A percentile compares a stretch with the other conserved stretches of the same genome.
These are phyloP conservation scores for Omphalotus olearius DNA, from an alignment of 1,284 basidiomycete species.

Conservation along the genomic window DNA sequence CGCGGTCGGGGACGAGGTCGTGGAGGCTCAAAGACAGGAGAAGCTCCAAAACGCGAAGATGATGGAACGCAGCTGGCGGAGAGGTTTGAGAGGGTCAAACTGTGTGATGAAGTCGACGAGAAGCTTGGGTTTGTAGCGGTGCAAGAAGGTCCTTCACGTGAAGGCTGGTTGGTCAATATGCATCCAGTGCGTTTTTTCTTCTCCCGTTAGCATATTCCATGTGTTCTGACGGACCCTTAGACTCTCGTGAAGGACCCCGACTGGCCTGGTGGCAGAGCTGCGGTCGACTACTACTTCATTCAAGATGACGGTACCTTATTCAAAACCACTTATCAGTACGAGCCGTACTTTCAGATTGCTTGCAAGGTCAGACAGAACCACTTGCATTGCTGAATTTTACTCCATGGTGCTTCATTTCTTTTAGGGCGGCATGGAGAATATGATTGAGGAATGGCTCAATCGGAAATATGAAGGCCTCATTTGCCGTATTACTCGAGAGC, in stretches of 20 bases:
- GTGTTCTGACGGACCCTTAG: conserved; percentile 30
- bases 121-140: conserved; percentile 85
- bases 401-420: not conserved
- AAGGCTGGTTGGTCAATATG: conserved; percentile 99
- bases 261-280: conserved; percentile 78
- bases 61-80: conserved; percentile 84
- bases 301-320: conserved; percentile 97
- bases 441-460: conserved; percentile 94
- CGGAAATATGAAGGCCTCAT: conserved; percentile 92
- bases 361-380: conserved; percentile 69
- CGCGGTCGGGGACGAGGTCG: conserved; percentile 54
- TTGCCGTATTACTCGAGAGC: conserved; percentile 71
- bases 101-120: conserved; percentile 88
- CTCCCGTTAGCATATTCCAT: not conserved
- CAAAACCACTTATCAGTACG: conserved; percentile 90
- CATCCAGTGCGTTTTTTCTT: conserved; percentile 71
- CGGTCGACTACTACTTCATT: conserved; percentile 97
- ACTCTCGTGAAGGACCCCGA: conserved; percentile 85
- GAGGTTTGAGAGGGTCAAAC: conserved; percentile 72
- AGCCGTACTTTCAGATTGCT: conserved; percentile 93
- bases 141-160: conserved; percentile 67
- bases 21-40: conserved; percentile 38
- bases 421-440: conserved; percentile 82
- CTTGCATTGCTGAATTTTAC: not conserved
- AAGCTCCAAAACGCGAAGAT: conserved; percentile 70